Conservation (phyloP, 306 rosid species). For the Hippophae tibetana region DNA sequence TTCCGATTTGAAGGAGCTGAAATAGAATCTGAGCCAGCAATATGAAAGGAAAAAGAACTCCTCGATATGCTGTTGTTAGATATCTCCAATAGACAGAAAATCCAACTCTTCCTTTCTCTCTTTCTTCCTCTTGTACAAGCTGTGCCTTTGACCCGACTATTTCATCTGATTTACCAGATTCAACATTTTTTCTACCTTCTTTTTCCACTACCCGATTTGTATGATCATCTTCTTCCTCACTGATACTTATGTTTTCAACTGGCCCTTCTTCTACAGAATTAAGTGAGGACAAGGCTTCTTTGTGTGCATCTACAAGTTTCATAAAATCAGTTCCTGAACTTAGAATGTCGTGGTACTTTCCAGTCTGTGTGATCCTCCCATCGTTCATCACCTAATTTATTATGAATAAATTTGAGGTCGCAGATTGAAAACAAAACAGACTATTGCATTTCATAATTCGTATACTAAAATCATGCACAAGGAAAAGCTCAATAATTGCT, state of each 20-base stretch:
- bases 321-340: constrained; percentile 52
- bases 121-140: constrained; percentile 69
- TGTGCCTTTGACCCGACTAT: constrained; percentile 31
- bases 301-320: constrained; percentile 75
- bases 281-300: constrained; percentile 53
- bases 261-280: constrained; percentile 23
- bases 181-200: constrained; percentile 20
- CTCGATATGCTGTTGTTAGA: constrained; percentile 48
- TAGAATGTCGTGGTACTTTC: constrained; percentile 53
- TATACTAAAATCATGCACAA: neutral
- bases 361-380: constrained; percentile 57
- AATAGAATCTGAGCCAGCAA: constrained; percentile 41
- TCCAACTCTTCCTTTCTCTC: constrained; percentile 67
- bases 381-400: constrained; percentile 63
- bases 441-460: neutral
- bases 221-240: constrained; percentile 20
- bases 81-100: constrained; percentile 53
- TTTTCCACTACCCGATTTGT: constrained; percentile 21
- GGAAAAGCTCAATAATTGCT: constrained; percentile 14
- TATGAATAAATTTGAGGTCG: constrained; percentile 5
- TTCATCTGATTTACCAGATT: constrained; percentile 29
- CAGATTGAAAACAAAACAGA: neutral
- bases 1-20: constrained; percentile 66
- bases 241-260: constrained; percentile 10
- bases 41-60: constrained; percentile 56